Evolutionary conservation across 2,329 filamentous ascomycete species (phyloP).

Genomic region (Epichloe baconii): DNA sequence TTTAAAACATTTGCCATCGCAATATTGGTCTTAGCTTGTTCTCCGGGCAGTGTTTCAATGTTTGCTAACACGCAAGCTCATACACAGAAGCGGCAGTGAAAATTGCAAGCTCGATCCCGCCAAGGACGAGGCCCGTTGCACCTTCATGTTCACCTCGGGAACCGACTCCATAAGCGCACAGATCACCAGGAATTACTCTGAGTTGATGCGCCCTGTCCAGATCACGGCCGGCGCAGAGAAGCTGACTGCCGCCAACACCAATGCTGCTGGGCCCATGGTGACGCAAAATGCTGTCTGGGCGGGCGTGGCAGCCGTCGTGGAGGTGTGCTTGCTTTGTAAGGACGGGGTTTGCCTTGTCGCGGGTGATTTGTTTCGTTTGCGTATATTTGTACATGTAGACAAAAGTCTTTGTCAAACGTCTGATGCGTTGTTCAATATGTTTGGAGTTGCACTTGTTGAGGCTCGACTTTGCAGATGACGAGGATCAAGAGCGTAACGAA

Average conservation of each 20-base stretch:
- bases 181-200: constrained; percentile 6
- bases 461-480: no score
- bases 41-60: no score
- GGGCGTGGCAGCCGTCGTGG: constrained; percentile 21
- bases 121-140: constrained; percentile 15
- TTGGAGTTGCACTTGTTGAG: no score
- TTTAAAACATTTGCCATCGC: no score
- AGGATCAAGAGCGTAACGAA: no score
- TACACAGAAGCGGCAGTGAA: constrained; percentile 8
- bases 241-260: constrained; percentile 11
- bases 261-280: constrained; percentile 18
- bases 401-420: background rate
- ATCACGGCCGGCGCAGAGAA: constrained; percentile 26
- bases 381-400: background rate
- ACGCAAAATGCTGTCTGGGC: constrained; percentile 23
- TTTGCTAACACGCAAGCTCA: background rate
- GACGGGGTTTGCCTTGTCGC: background rate
- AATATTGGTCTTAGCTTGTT: no score
- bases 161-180: rapidly evolving
- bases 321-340: constrained; percentile 22
- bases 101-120: constrained; percentile 15
- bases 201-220: constrained; percentile 17
- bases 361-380: background rate
- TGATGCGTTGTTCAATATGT: no score
- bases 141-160: background rate